Base-by-base conservation (phyloP, 345 rosid genomes). In the Salix suchowensis region DNA sequence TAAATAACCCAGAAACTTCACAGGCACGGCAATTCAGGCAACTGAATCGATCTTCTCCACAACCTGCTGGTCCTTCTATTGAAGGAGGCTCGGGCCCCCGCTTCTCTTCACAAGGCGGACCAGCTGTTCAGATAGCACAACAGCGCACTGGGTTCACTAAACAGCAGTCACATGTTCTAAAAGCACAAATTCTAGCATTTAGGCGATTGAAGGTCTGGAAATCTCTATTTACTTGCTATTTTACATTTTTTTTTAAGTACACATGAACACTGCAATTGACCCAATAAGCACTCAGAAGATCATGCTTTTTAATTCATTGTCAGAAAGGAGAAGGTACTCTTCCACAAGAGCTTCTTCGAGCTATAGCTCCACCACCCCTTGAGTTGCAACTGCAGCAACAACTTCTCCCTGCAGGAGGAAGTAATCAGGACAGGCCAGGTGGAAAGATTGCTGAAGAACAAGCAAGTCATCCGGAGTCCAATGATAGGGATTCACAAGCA, bases 101-200 rank as follows among this genome's bases (percentile, higher is more conserved):
- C 62, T 65, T 80, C 23, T 77, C 89, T 52, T 77, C 87, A 71
- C 93, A 84, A 68, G 90, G 85, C 67, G 92, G 90, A 71, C 80
- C 78, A 66, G 84, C 88, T 84, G 77, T 83, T 77, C 94, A 89
- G 81, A 80, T 77, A 74, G 72, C 85, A 37, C 90, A 84, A 76
- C 97, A 86, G 83, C 88, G 78, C 67, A 19, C 70, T 76, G 97
- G 90, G 75, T 96, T 94, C 86, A 92, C 99, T 16, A 96, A 90
- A 86, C 95, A 92, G 76, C 99, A 96, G 78, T 87, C 94, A 75
- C 96, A 96, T 85, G 99, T 94, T 78, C 97, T 94, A 62, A 96
- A 96, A 86, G 99, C 98, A 36, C 99, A 96, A 83, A 96, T 94
- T 79, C 87, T 96, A 73, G 99, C 97, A 75, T 96, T 96, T 79